Evolutionary conservation across 2,329 filamentous ascomycete genomes (phyloP), one percentile per base, ranked within the genome.

Genomic region (Exophiala dermatitidis): DNA sequence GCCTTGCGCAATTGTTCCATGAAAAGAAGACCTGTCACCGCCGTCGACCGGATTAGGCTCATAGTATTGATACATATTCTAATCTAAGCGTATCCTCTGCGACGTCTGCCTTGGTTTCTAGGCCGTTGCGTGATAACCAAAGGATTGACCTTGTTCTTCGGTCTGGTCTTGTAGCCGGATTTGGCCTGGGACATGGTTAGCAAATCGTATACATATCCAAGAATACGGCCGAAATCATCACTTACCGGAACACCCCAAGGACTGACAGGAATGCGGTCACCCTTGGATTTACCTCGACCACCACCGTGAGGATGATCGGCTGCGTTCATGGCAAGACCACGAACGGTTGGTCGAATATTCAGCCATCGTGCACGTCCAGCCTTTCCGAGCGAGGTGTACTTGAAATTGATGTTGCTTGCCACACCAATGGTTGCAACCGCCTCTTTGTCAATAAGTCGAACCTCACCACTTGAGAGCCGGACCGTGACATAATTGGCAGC

Each of bases 251-350:
- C 85, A 69, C 94, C 93, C 93, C 94, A 98, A 54, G 93, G 93
- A 74, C 89, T 95, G 64, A 93, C 89, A 33, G 94, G 93, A 68
- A 95, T 80, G 57, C 90, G 83, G 69, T 96, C 95, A 82, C 93
- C 90, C 88, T 98, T 98, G 53, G 90, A 96, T 76, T 98, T 98
- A 76, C 93, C 93, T 79, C 94, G 83, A 73, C 93, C 93, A 86
- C 93, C 93, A 81, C 93, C 93, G 71, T 98, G 93, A 67, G 93
- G 93, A 79, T 98, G 93, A 67, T 98, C 93, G 65, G 84, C 87
- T 83, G 91, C 90, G 77, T 98, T 98, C 94, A 98, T 98, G 59
- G 94, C 93, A 64, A 97, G 75, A 85, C 93, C 94, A 77, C 94
- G 84, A 42, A 98, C 93, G 0, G 93, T 96, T 10, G 93, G 93